phyloP scores from a whole-genome alignment of 768 basidiomycete species.

The Dentipellis fragilis region DNA sequence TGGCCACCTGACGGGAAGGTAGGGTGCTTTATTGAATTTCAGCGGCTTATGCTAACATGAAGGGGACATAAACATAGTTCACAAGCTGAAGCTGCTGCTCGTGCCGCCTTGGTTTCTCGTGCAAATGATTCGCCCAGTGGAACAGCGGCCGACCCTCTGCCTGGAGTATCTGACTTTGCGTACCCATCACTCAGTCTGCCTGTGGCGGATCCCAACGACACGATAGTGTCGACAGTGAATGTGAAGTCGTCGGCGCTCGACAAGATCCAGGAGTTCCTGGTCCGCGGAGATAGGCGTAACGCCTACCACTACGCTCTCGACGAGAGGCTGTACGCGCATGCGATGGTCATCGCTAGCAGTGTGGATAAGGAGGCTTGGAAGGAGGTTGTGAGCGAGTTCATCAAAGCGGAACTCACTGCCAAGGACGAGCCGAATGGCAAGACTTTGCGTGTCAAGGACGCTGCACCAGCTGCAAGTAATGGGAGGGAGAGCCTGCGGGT shows the following conservation, averaged over 20 bases:
- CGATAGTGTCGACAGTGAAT: slow-evolving; percentile 45
- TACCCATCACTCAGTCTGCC: slow-evolving; percentile 10
- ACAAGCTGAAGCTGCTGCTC: slow-evolving; percentile 64
- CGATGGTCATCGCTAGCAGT: slow-evolving; percentile 87
- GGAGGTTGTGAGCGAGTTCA: slow-evolving; percentile 79
- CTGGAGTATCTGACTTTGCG: not conserved
- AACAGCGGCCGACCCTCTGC: slow-evolving; percentile 2
- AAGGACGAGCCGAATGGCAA: slow-evolving; percentile 19
- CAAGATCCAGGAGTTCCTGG: slow-evolving; percentile 68
- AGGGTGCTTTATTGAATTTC: slow-evolving; percentile 18
- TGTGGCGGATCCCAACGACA: slow-evolving; percentile 29
- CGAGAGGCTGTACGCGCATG: slow-evolving; percentile 89
- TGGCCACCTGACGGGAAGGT: slow-evolving; percentile 83
- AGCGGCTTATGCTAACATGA: not conserved
- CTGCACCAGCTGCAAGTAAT: slow-evolving; percentile 20
- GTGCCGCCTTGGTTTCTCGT: slow-evolving; percentile 59
- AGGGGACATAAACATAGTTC: slow-evolving; percentile 35
- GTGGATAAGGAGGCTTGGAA: slow-evolving; percentile 93
- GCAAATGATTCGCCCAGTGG: slow-evolving; percentile 22
- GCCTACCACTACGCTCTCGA: slow-evolving; percentile 87
- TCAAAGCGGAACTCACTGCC: slow-evolving; percentile 60
- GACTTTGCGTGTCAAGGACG: slow-evolving; percentile 12
- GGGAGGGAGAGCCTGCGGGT: slow-evolving; percentile 69
- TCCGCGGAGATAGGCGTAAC: slow-evolving; percentile 75
- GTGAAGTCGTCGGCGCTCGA: slow-evolving; percentile 59